Base-by-base conservation (phyloP, 2,329 filamentous ascomycete genomes). In the Hypoxylon sp. region DNA sequence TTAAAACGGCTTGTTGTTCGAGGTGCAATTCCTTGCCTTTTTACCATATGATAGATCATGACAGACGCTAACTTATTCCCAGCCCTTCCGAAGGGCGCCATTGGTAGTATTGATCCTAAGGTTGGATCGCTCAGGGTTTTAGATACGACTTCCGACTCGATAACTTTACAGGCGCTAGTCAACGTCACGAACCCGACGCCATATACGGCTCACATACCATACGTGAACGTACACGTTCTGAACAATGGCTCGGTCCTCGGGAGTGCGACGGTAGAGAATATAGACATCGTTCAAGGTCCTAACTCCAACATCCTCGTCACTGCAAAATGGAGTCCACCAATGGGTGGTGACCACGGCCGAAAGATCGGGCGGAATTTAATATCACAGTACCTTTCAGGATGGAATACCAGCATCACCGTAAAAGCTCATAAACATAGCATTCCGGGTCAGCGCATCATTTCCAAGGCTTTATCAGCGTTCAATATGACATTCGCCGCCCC, bases 131-230 rank as follows among this genome's bases (percentile, higher is more conserved):
- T 98, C 36, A 86, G 86, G 70, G 88, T 98, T 62, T 76, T 91
- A 43, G 88, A 91, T 61, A 97, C 94, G 0, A 90, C 91, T 1
- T 82, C 86, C 36, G 88, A 89, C 2, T 91, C 91, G 2, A 83
- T 98, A 50, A 88, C 86, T 19, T 81, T 98, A 36, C 84, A 89
- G 74, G 91, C 92, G 13, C 81, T 84, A 41, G 85, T 97, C 74
- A 97, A 96, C 76, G 85, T 97, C 66, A 97, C 93, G 3, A 99
- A 99, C 75, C 94, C 95, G 1, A 97, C 94, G 0, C 86, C 90
- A 3, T 98, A 98, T 78, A 90, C 92, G 3, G 94, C 93, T 3
- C 84, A 83, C 1, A 84, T 98, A n/a, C 95, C 95, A 1, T 95
- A 89, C 68, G 80, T 93, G 69, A 94, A 91, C 76, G 86, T 97